These are phyloP conservation scores for Fusarium lateritium DNA, from an alignment of 2,329 filamentous ascomycete species.

Conservation along the genomic window DNA sequence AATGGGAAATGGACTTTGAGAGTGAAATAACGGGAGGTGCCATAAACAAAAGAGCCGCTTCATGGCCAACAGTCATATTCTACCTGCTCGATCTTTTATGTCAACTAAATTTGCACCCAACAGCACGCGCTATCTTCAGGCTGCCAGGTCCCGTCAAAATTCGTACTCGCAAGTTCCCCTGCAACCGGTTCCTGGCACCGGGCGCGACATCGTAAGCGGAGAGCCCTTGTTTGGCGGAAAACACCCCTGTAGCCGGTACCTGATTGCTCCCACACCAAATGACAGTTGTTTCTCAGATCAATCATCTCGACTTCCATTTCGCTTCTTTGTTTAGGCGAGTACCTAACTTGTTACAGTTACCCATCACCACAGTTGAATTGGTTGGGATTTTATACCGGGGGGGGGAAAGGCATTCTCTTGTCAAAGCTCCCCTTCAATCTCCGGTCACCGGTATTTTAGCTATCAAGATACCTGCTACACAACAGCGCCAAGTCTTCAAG, in stretches of 20 bases:
- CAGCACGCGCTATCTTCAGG: not conserved
- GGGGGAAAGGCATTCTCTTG: constrained; percentile 1
- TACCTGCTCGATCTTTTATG: not conserved
- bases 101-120: constrained; percentile 2
- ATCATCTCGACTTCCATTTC: constrained; percentile 39
- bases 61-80: not conserved
- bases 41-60: constrained; percentile 10
- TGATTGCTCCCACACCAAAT: constrained; percentile 46
- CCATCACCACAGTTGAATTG: constrained; percentile 11
- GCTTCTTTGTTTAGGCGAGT: constrained; percentile 40
- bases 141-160: constrained; percentile 17
- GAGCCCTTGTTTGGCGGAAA: constrained; percentile 43
- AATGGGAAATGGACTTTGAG: constrained; percentile 6
- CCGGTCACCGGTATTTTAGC: constrained; percentile 17
- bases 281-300: constrained; percentile 30
- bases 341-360: constrained; percentile 28
- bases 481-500: constrained; percentile 33
- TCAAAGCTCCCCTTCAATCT: constrained; percentile 21
- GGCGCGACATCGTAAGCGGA: constrained; percentile 38
- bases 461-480: constrained; percentile 13
- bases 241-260: constrained; percentile 48
- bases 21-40: not conserved
- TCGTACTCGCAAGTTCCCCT: constrained; percentile 39
- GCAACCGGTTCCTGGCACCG: constrained; percentile 43
- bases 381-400: constrained; percentile 4